Conservation (phyloP, 352 stramenopile species). For the Saprolegnia parasitica region DNA sequence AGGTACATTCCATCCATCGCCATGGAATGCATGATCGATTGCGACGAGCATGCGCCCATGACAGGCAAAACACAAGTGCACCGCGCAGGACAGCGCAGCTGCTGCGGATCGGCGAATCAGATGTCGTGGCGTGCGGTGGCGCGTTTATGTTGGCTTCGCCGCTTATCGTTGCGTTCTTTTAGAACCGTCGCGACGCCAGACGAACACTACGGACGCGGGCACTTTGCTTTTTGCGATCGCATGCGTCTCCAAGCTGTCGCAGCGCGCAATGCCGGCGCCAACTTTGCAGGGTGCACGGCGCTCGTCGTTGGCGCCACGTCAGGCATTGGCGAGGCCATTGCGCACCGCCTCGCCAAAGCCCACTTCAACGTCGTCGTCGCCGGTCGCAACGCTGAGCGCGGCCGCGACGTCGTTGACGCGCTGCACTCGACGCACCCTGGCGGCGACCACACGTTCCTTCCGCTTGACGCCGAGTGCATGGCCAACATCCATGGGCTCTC, state of each 20-base stretch:
- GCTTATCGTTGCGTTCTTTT: background rate
- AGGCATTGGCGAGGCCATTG: conserved; percentile 21
- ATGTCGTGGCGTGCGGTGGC: too few relatives aligned
- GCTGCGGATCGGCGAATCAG: too few relatives aligned
- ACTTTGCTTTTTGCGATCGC: too few relatives aligned
- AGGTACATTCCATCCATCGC: too few relatives aligned
- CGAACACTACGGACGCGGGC: too few relatives aligned
- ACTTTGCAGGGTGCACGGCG: background rate
- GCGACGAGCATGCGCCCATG: too few relatives aligned
- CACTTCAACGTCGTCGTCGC: conserved; percentile 21
- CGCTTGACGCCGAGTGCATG: background rate
- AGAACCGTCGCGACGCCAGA: background rate
- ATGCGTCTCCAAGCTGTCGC: conserved; percentile 13
- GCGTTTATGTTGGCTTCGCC: too few relatives aligned
- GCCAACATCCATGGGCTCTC: conserved; percentile 4
- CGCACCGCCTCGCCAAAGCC: background rate
- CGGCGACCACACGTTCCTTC: conserved; percentile 2
- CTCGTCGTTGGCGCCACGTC: conserved; percentile 19
- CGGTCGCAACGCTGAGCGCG: conserved; percentile 1
- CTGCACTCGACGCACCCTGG: background rate
- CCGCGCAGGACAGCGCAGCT: too few relatives aligned
- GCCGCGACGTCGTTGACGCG: background rate
- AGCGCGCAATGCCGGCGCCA: background rate
- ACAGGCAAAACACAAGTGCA: too few relatives aligned
- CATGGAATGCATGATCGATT: too few relatives aligned